phyloP scores from a whole-genome alignment of 345 rosid species.

The Eucalyptus erythrocorys region DNA sequence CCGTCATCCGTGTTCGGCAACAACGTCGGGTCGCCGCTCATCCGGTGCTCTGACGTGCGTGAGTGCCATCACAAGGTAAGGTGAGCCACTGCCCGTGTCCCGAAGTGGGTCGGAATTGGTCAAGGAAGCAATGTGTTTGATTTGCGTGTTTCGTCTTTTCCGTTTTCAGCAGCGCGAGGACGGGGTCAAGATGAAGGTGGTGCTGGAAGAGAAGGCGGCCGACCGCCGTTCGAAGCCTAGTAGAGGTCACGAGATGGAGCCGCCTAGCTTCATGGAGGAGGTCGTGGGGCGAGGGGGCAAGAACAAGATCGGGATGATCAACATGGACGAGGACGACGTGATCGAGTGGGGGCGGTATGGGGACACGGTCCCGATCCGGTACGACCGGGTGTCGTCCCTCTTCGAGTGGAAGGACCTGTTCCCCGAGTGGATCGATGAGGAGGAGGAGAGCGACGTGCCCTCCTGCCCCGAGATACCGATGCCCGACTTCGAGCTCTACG shows the following conservation, averaged over 20 bases:
- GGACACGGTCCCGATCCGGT: slow-evolving; percentile 30
- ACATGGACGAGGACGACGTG: slow-evolving; percentile 59
- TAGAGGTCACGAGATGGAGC: slow-evolving; percentile 40
- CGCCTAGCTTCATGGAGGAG: slow-evolving; percentile 49
- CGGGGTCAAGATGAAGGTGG: slow-evolving; percentile 55
- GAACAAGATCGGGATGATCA: slow-evolving; percentile 70
- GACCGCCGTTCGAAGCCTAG: not conserved
- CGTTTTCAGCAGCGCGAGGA: slow-evolving; percentile 38
- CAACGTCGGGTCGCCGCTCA: slow-evolving; percentile 33
- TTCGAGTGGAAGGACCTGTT: slow-evolving; percentile 72
- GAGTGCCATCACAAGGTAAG: slow-evolving; percentile 94
- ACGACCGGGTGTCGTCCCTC: slow-evolving; percentile 43
- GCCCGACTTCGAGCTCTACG: slow-evolving; percentile 42
- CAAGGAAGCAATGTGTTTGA: not conserved
- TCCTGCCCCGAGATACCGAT: slow-evolving; percentile 82
- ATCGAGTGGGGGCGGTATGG: slow-evolving; percentile 48
- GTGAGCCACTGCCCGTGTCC: slow-evolving; percentile 28
- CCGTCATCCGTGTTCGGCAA: slow-evolving; percentile 19
- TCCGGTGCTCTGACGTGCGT: slow-evolving; percentile 53
- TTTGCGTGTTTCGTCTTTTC: not conserved
- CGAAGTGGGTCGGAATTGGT: not conserved
- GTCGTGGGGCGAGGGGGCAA: slow-evolving; percentile 28
- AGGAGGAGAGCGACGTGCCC: slow-evolving; percentile 60
- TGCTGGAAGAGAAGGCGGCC: slow-evolving; percentile 15
- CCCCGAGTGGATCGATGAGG: slow-evolving; percentile 98